Conservation (phyloP, 2,329 filamentous ascomycete species). For the Chaetomium olivaceum region DNA sequence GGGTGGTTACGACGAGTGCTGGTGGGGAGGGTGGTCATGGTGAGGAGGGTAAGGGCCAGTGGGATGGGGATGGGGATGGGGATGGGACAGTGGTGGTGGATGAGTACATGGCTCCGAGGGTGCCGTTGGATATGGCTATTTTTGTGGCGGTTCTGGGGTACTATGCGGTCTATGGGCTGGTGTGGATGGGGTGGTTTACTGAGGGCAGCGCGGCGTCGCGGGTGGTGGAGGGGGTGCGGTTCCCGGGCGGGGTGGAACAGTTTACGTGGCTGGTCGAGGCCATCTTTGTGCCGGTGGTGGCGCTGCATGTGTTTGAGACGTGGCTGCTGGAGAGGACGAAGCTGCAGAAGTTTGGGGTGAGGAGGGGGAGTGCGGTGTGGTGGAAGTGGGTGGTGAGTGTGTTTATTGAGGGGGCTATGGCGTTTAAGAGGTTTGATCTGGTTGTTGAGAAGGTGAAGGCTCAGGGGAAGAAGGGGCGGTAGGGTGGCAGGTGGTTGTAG, state of each 20-base stretch:
- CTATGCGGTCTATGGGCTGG: constrained; percentile 51
- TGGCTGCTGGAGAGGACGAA: constrained; percentile 51
- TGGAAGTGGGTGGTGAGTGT: constrained; percentile 54
- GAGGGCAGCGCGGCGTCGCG: constrained; percentile 53
- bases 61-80: constrained; percentile 42
- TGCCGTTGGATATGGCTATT: constrained; percentile 50
- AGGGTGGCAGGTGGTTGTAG: not conserved
- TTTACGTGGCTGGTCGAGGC: constrained; percentile 60
- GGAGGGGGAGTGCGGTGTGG: constrained; percentile 51
- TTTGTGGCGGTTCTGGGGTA: constrained; percentile 58
- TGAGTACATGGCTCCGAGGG: constrained; percentile 44
- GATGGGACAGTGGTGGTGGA: constrained; percentile 45
- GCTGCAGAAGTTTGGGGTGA: constrained; percentile 51
- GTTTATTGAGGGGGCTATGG: constrained; percentile 55
- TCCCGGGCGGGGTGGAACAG: constrained; percentile 59
- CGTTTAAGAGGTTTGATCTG: constrained; percentile 54
- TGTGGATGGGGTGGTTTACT: constrained; percentile 51
- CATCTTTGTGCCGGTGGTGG: constrained; percentile 60
- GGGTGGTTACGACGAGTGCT: constrained; percentile 40
- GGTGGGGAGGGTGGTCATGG: constrained; percentile 21
- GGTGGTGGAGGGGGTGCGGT: constrained; percentile 47
- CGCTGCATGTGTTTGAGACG: constrained; percentile 67
- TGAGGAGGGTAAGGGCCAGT: no score
- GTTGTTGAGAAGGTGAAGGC: constrained; percentile 47
- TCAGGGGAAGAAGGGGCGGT: constrained; percentile 24